phyloP scores from a whole-genome alignment of 2,329 filamentous ascomycete genomes.

The Metarhizium rileyi region DNA sequence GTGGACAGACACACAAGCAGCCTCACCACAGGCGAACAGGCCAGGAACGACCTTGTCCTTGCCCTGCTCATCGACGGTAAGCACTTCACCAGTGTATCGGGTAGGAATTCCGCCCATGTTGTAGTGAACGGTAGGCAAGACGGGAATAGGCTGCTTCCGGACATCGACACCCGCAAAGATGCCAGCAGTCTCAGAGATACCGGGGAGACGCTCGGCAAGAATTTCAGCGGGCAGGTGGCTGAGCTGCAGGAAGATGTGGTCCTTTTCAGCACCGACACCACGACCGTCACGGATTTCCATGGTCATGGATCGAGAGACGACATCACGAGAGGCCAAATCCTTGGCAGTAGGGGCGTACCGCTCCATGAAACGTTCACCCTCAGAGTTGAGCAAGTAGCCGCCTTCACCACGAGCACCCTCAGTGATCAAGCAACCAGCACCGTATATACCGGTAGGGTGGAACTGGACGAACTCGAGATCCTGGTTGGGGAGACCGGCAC shows the following conservation, averaged over 20 bases:
- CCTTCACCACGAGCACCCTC: slow-evolving; percentile 97
- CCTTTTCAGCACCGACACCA: slow-evolving; percentile 93
- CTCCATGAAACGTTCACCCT: slow-evolving; percentile 99
- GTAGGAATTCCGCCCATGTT: slow-evolving; percentile 99
- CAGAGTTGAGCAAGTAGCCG: slow-evolving; percentile 92
- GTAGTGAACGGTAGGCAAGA: slow-evolving; percentile 95
- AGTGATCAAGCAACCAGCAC: slow-evolving; percentile 93
- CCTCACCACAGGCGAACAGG: slow-evolving; percentile 93
- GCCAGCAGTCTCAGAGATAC: slow-evolving; percentile 96
- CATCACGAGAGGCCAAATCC: slow-evolving; percentile 92
- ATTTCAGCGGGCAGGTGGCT: slow-evolving; percentile 89
- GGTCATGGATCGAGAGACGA: slow-evolving; percentile 96
- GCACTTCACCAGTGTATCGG: slow-evolving; percentile 91
- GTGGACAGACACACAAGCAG: slow-evolving; percentile 95
- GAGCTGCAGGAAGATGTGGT: slow-evolving; percentile 97
- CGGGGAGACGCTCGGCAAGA: slow-evolving; percentile 89
- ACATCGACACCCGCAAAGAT: slow-evolving; percentile 98
- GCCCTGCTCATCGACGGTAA: slow-evolving; percentile 77
- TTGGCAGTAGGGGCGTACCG: slow-evolving; percentile 95
- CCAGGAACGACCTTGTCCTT: slow-evolving; percentile 90
- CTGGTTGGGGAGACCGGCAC: slow-evolving; percentile 95
- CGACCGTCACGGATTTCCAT: slow-evolving; percentile 96
- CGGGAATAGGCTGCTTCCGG: slow-evolving; percentile 91
- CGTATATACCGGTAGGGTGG: slow-evolving; percentile 98
- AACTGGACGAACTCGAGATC: slow-evolving; percentile 99